Percentiles rank a stretch among this genome's conserved stretches.
Conservation (phyloP, 805 yeast species). For the Ogataea kodamae region DNA sequence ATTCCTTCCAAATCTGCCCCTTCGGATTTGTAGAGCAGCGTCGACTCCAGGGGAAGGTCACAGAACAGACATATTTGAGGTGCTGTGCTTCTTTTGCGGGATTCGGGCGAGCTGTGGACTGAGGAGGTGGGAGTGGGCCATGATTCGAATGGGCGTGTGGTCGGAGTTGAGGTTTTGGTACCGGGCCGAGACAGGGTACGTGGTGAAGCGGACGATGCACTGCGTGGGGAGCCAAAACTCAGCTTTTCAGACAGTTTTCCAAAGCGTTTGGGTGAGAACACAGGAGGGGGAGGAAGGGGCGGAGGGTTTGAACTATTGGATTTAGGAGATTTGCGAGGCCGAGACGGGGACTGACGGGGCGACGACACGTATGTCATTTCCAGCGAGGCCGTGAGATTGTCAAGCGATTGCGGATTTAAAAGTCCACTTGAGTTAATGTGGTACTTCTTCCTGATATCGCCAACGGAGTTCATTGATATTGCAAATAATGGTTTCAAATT, state of each 20-base stretch:
- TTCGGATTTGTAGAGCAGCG: slow-evolving; percentile 38
- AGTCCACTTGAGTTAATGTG: slow-evolving; percentile 18
- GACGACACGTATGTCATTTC: slow-evolving; percentile 17
- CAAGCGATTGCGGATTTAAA: slow-evolving; percentile 16
- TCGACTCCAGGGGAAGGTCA: slow-evolving; percentile 45
- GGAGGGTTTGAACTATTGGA: slow-evolving; percentile 19
- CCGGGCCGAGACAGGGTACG: background rate
- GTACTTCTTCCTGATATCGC: slow-evolving; percentile 14
- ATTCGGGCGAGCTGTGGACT: slow-evolving; percentile 5
- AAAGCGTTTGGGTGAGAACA: slow-evolving; percentile 16
- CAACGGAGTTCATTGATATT: slow-evolving; percentile 15
- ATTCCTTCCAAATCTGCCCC: slow-evolving; percentile 31
- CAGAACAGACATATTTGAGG: slow-evolving; percentile 37
- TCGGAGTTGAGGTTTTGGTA: background rate
- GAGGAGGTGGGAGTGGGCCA: slow-evolving; percentile 5
- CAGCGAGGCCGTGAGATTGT: slow-evolving; percentile 18
- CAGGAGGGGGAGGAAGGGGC: slow-evolving; percentile 14
- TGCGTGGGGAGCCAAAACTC: slow-evolving; percentile 15
- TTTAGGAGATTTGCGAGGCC: slow-evolving; percentile 3
- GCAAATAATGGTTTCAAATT: slow-evolving; percentile 5
- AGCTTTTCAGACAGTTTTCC: slow-evolving; percentile 25
- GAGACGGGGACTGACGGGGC: slow-evolving; percentile 12
- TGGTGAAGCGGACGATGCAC: slow-evolving; percentile 6
- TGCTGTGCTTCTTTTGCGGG: slow-evolving; percentile 4
- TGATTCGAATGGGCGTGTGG: background rate